phyloP scores from a whole-genome alignment of 202 grass and related monocot genomes.

The Hordeum pubiflorum region DNA sequence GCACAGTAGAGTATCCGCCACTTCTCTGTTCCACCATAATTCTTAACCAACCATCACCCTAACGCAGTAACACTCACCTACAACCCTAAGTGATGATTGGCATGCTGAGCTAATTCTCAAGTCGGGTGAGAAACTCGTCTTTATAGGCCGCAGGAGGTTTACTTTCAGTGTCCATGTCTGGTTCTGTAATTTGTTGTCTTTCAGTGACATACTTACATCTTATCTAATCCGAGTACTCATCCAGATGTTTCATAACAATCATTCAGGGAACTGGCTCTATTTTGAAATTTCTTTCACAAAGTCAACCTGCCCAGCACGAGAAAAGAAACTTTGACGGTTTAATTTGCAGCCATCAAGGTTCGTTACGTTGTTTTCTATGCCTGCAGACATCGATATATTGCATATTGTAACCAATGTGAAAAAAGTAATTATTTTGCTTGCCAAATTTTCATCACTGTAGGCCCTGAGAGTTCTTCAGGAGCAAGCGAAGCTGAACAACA shows the following conservation, averaged over 20 bases:
- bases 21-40: background rate
- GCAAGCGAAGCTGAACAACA: slow-evolving; percentile 27
- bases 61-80: background rate
- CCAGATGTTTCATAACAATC: background rate
- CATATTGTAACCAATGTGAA: background rate
- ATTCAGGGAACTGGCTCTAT: slow-evolving; percentile 56
- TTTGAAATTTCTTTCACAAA: slow-evolving; percentile 63
- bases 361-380: background rate
- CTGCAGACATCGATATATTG: background rate
- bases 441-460: slow-evolving; percentile 14
- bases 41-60: background rate
- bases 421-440: background rate
- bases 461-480: slow-evolving; percentile 24
- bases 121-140: background rate
- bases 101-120: background rate
- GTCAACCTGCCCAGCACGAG: slow-evolving; percentile 18
- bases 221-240: background rate
- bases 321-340: slow-evolving; percentile 28
- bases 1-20: background rate
- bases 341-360: slow-evolving; percentile 40
- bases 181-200: background rate
- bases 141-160: background rate
- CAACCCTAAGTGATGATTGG: background rate
- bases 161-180: background rate
- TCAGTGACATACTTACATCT: background rate